Conservation (phyloP, 257 asterid species). For the Linaria vulgaris region DNA sequence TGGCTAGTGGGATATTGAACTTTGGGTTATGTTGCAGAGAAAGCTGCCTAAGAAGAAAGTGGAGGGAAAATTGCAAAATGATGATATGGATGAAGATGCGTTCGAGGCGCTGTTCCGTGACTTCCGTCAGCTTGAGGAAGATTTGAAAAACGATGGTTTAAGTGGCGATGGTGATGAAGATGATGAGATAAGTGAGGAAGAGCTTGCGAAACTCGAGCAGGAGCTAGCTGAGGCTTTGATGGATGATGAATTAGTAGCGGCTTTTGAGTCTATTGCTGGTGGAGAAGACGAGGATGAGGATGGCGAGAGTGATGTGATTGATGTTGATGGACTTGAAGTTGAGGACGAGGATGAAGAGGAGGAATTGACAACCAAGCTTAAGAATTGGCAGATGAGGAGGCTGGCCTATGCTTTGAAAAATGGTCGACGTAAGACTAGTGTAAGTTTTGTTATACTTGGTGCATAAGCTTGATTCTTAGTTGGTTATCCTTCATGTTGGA, state of each 20-base stretch:
- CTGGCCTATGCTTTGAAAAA: constrained; percentile 79
- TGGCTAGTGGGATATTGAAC: constrained; percentile 4
- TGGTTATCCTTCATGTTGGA: neutral
- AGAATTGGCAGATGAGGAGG: constrained; percentile 82
- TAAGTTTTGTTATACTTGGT: constrained; percentile 34
- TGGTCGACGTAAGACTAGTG: constrained; percentile 91
- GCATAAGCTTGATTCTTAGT: neutral
- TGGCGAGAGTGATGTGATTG: constrained; percentile 29
- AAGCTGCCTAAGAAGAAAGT: constrained; percentile 28
- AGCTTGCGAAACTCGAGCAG: constrained; percentile 68
- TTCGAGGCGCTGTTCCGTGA: constrained; percentile 95
- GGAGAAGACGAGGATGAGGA: constrained; percentile 40
- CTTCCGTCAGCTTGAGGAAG: constrained; percentile 80
- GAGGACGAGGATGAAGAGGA: constrained; percentile 48
- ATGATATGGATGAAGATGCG: constrained; percentile 77
- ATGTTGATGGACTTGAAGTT: constrained; percentile 34
- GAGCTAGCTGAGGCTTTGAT: constrained; percentile 84
- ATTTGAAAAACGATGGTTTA: constrained; percentile 69
- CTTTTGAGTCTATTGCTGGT: constrained; percentile 37
- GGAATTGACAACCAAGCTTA: constrained; percentile 51
- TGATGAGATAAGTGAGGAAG: constrained; percentile 76
- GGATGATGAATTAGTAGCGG: constrained; percentile 72
- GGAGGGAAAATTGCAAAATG: constrained; percentile 53
- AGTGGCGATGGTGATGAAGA: constrained; percentile 45
- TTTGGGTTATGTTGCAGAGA: constrained; percentile 38